Conservation (phyloP, 176 grass and related monocot genomes). For the Secale cereale region DNA sequence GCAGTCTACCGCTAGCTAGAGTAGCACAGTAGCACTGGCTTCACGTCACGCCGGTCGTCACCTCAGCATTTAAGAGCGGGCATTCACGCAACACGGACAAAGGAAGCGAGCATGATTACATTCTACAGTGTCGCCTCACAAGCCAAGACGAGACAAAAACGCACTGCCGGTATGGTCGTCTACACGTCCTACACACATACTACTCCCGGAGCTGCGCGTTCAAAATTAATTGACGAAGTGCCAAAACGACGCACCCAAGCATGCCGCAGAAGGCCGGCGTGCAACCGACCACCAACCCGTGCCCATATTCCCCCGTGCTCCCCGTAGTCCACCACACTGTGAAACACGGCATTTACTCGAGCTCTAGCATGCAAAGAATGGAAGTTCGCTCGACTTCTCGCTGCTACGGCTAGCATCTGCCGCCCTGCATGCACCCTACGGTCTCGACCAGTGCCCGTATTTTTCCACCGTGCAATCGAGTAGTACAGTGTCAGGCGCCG, state of each 20-base stretch:
- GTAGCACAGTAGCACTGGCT: no score
- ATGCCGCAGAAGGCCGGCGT: neutral
- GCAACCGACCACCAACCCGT: neutral
- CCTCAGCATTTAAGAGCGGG: neutral
- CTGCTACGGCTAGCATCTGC: no score
- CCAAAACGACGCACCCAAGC: neutral
- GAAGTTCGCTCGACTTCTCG: no score
- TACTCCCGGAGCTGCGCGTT: neutral
- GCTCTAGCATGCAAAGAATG: no score
- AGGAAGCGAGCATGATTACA: neutral
- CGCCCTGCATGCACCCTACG: no score
- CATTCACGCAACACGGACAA: no score
- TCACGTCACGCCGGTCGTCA: neutral
- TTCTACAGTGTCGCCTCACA: neutral
- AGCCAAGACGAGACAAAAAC: neutral
- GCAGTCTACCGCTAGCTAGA: no score
- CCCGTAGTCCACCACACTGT: neutral
- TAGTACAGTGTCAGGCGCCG: neutral
- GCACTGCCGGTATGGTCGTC: neutral
- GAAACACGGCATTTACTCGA: no score
- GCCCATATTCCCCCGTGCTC: neutral
- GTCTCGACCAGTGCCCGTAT: no score
- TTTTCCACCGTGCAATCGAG: no score
- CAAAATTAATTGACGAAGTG: neutral
- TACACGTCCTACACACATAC: neutral